phyloP scores from a whole-genome alignment of 2,329 filamentous ascomycete genomes.

The Aspergillus novofumigatus region DNA sequence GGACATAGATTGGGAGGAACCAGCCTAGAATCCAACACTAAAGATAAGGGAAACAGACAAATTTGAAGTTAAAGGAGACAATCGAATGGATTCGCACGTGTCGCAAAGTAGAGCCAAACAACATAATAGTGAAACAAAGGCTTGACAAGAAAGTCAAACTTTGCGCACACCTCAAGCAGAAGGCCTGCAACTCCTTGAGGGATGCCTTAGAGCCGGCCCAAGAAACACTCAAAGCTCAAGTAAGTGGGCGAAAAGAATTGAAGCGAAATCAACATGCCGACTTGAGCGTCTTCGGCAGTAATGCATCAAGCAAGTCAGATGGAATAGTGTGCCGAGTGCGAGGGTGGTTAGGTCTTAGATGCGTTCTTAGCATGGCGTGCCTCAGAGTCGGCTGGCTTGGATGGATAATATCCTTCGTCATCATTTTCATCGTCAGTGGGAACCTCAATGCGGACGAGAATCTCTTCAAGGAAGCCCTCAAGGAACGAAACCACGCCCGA shows the following conservation, averaged over 20 bases:
- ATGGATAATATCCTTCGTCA: not conserved
- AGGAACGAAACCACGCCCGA: slow-evolving; percentile 83
- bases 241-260: not conserved
- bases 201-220: not conserved
- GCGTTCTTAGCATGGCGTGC: not conserved
- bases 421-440: slow-evolving; percentile 49
- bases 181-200: not conserved
- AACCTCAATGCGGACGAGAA: slow-evolving; percentile 78
- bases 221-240: not conserved
- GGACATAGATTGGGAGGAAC: not conserved
- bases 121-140: not conserved
- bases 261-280: not conserved
- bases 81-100: slow-evolving; percentile 2
- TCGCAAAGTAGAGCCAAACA: not conserved
- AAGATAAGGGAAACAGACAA: not conserved
- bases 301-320: not conserved
- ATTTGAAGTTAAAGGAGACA: not conserved
- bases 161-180: not conserved
- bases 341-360: not conserved
- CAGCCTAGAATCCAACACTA: slow-evolving; percentile 2
- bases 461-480: slow-evolving; percentile 89
- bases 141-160: not conserved
- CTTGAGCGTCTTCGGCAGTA: no score
- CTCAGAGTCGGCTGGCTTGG: not conserved
- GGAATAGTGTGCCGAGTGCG: not conserved